Evolutionary conservation across 2,329 filamentous ascomycete genomes (phyloP), one percentile per base, ranked within the genome.

Genomic region (Penicillium concentricum): DNA sequence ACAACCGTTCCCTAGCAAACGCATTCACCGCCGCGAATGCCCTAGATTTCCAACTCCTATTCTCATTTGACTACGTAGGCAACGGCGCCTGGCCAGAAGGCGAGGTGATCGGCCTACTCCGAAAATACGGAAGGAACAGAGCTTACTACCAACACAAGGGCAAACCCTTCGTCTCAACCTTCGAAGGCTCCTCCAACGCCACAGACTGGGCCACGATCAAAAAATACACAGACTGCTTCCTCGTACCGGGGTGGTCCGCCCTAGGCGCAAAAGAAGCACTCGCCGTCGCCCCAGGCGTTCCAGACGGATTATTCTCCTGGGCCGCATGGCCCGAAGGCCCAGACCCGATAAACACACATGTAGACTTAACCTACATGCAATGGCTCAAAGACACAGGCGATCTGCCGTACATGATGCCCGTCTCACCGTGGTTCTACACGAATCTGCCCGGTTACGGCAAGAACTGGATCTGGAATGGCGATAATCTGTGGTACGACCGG

Each of bases 391-490:
- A 47, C 4, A 28, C 45, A 6, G 52, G 52, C 6, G 9, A 51
- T 1, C 15, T 55, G 18, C 51, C 56, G 4, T 80, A 76, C 53
- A 83, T 84, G 78, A 83, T 83, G 80, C 76, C 81, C 2, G 78
- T 83, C n/a, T 80, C 80, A 0, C 82, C 83, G 0, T 84, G 82
- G 82, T 82, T 78, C 67, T 82, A 72, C 69, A 85, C 85, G 47
- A 82, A 84, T 56, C 72, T 86, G 3, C 79, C 82, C 0, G 73
- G 75, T 7, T 86, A 79, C 63, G 69, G 74, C 41, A 87, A 87
- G 72, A 84, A 86, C 66, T 88, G 85, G 84, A 74, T 86, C 6
- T 88, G 82, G 77, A 78, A 79, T 22, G 82, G 83, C n/a, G 85
- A 87, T 61, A 75, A 80, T 54, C 70, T 87, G 13, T 88, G 85